These are phyloP conservation scores for Ascochyta fabae DNA, from an alignment of 2,329 filamentous ascomycete species.

Conservation along the genomic window DNA sequence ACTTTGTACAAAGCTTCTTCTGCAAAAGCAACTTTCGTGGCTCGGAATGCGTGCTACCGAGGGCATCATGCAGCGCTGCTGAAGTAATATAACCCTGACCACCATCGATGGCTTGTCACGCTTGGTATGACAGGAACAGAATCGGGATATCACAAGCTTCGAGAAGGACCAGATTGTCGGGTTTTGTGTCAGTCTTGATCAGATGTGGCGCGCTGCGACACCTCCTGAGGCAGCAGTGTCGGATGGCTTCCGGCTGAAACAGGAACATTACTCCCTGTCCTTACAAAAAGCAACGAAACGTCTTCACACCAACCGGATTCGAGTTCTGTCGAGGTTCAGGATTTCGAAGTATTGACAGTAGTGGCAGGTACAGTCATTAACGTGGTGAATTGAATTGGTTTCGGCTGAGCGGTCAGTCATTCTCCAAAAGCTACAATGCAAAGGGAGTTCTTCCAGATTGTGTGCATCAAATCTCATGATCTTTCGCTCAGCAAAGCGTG, in stretches of 20 bases:
- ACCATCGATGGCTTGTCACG: conserved; percentile 2
- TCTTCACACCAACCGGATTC: background rate
- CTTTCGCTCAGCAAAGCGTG: too few species aligned
- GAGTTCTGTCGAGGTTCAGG: background rate
- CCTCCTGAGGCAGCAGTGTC: conserved; percentile 15
- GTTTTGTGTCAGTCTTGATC: conserved; percentile 4
- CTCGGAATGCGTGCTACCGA: conserved; percentile 6
- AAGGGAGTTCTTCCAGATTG: background rate
- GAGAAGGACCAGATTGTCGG: background rate
- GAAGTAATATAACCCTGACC: background rate
- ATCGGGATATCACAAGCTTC: background rate
- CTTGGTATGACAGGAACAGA: conserved; percentile 15
- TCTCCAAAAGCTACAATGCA: background rate
- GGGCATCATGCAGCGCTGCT: background rate
- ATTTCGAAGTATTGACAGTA: background rate
- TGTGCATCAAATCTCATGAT: background rate
- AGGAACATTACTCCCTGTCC: background rate
- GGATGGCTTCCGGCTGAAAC: conserved; percentile 8
- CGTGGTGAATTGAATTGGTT: background rate
- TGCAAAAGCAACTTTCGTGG: conserved; percentile 10
- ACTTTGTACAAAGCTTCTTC: conserved; percentile 8
- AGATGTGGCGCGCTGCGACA: conserved; percentile 7
- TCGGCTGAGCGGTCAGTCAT: too few species aligned
- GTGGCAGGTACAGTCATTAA: background rate
- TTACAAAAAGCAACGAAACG: conserved; percentile 3